Evolutionary conservation across 75 land plant genomes (phyloP), one percentile per base, ranked within the genome.

Genomic region (Picea sitchensis): DNA sequence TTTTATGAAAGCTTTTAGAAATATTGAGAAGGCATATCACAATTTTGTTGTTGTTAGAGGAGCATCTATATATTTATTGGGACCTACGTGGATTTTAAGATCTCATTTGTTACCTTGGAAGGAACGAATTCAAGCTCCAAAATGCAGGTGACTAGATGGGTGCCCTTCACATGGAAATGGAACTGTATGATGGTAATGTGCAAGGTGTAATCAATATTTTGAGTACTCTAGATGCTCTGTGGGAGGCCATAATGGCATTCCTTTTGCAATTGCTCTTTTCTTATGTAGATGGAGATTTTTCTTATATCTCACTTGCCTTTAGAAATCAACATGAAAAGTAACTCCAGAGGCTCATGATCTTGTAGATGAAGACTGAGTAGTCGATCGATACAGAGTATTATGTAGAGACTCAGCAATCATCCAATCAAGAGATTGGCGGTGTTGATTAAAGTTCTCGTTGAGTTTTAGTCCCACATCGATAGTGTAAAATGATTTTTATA

Each of bases 71-170:
- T 26, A 26, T 26, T 26, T 26, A 26, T 26, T 26, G 26, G 26
- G 0, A 26, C 26, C 26, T 26, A 26, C 0, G 26, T 26, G 26
- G 26, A 26, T 26, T 26, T 26, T 26, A 26, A 87, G 92, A 69
- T 92, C 96, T 83, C 92, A 92, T 8, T 87, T 97, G 72, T 90
- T 97, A 67, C 95, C 99, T 9, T 97, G 99, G 99, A 92, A 92
- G 79, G 99, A 95, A 58, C 82, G 98, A 47, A 90, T 97, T 74
- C 90, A 91, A 78, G 98, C 91, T 64, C 81, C 90, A 92, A 77
- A 87, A 87, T 84, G 99, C 98, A 65, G 99, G 99, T 82, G 99
- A 97, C 73, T 97, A 95, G 98, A 93, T 95, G 98, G 98, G 99
- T 80, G 92, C 99, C 12, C 83, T 97, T 32, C 93, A 90, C 82